Evolutionary conservation across 2,329 filamentous ascomycete genomes (phyloP), one percentile per base, ranked within the genome.

Genomic region (Sclerotinia sclerotiorum): DNA sequence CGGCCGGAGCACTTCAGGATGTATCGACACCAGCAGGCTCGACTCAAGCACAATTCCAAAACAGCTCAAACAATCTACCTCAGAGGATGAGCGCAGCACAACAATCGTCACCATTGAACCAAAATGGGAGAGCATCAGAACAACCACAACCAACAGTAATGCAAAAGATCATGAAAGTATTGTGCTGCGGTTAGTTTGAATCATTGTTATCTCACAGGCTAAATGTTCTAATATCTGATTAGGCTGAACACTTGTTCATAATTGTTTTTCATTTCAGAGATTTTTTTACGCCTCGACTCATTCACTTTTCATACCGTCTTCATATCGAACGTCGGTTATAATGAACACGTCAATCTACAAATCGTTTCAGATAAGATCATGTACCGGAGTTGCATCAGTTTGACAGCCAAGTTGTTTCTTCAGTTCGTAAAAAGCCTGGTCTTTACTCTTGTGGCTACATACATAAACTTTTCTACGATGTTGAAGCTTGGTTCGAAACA

Each of bases 41-140:
- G 78, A 97, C 93, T 72, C 92, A 96, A 81, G 94, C 94, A 74
- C 94, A 97, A 79, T 97, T 97, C 85, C 93, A 97, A 83, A 94
- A 93, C 85, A 97, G 93, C 82, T 92, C 91, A 77, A 92, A 93
- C 79, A 95, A 97, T 80, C 85, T 97, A 73, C 87, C 90, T 62
- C 83, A 89, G 74, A 84, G 85, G 72, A 85, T 86, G 77, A 86
- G 85, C 70, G 83, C 85, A 70, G 44, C 49, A 19, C 65, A 67
- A 15, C 87, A 88, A 77, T 83, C 84, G 69, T 83, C 84, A 69
- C 86, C 84, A 69, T 83, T 88, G 82, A 85, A 83, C 70, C 81
- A 81, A 79, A 86, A 81, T 77, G 82, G 79, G 74, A 84, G 84
- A 73, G 84, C 83, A 56, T 82, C 85, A 74, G 90, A 95, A 78